Base-by-base conservation (phyloP, 371 early-diverging fungal species). In the Rhizopus arrhizus region DNA sequence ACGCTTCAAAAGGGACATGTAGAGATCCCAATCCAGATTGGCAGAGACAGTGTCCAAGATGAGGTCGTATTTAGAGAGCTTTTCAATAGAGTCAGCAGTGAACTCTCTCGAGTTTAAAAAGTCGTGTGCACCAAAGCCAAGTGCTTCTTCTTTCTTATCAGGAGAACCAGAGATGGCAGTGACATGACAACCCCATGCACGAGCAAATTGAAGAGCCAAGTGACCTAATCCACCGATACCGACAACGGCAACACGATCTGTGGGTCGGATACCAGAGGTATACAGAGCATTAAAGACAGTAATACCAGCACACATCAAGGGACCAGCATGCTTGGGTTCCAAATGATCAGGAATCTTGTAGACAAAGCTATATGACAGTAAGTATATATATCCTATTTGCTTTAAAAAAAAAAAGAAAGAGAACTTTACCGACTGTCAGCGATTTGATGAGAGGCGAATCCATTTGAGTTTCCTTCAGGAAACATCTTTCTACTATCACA, bases 211-310 rank as follows among this genome's bases (percentile, higher is more conserved):
- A 52, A 88, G 57, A 0, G 83, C 89, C 65, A 89, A 65, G 53
- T 89, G 89, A 6, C 89, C 78, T 43, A 90, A 72, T 28, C 90
- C 89, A 29, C 90, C 90, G 52, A 88, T 80, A n/a, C 89, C 90
- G 50, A 86, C 74, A 22, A 90, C 76, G 31, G 85, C 89, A 31
- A 89, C 76, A 28, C 77, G 68, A 29, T 64, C 75, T 28, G 84
- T 84, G 8, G 85, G 81, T 33, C 64, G 51, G 35, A 77, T 52
- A 15, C 77, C 70, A 66, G 72, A 71, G 1, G 69, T 62, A 43
- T 79, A 75, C 28, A 89, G 46, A 6, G 88, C 85, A 5, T 71
- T 74, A 54, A 80, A 90, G 1, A 82, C 80, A 13, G 90, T 85
- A 10, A 77, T 72, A 22, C 91, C 90, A 2, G 88, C 89, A 69